Evolutionary conservation across 495 filamentous ascomycete species (phyloP).

Genomic region (Neurospora africana): DNA sequence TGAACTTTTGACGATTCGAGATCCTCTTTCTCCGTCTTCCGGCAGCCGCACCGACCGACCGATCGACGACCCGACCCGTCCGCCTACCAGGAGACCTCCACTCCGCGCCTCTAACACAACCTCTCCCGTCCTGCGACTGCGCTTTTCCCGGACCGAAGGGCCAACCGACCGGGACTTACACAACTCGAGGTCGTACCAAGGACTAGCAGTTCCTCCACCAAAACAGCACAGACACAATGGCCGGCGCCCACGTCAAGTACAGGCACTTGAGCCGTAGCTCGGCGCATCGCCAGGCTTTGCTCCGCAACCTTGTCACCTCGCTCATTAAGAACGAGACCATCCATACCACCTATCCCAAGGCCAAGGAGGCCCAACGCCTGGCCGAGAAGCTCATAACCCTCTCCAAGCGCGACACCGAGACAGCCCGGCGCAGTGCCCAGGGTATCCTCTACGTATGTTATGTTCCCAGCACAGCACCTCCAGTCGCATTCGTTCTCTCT

Average conservation of each 20-base stretch:
- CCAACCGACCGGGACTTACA: neutral
- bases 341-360: slow-evolving; percentile 89
- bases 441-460: slow-evolving; percentile 72
- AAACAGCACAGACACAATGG: slow-evolving; percentile 46
- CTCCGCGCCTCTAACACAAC: neutral
- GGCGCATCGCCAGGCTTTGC: slow-evolving; percentile 79
- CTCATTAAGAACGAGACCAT: slow-evolving; percentile 88
- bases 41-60: neutral
- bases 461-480: neutral
- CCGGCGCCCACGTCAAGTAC: slow-evolving; percentile 73
- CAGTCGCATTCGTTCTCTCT: no score
- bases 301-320: slow-evolving; percentile 94
- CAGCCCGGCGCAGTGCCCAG: slow-evolving; percentile 52
- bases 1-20: neutral
- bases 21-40: neutral
- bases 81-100: neutral
- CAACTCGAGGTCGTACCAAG: neutral
- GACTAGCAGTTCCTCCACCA: slow-evolving; percentile 11
- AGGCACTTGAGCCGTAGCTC: slow-evolving; percentile 75
- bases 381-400: slow-evolving; percentile 91
- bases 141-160: neutral
- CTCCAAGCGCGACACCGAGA: slow-evolving; percentile 81
- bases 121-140: neutral
- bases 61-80: neutral
- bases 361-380: slow-evolving; percentile 87